phyloP scores from a whole-genome alignment of 2,329 filamentous ascomycete species.

The Ophiostoma piceae region DNA sequence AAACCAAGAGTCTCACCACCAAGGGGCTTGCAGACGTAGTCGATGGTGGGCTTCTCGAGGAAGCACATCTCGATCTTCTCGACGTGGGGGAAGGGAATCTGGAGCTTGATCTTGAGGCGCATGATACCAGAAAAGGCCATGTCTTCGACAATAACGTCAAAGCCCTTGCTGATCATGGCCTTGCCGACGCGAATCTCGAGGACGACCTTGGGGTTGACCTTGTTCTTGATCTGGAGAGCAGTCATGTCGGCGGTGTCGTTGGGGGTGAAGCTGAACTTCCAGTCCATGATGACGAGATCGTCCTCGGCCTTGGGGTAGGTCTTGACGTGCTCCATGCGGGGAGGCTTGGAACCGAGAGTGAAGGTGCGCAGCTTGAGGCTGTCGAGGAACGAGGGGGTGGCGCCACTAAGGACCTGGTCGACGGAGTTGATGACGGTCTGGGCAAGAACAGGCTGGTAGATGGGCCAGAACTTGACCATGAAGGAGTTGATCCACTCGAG shows the following conservation, averaged over 20 bases:
- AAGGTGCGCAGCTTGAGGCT: conserved; percentile 92
- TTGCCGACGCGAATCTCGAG: conserved; percentile 93
- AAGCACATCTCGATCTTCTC: conserved; percentile 95
- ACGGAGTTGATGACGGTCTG: conserved; percentile 89
- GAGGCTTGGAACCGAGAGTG: conserved; percentile 88
- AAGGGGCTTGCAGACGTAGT: conserved; percentile 96
- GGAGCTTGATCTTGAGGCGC: conserved; percentile 95
- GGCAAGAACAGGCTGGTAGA: conserved; percentile 90
- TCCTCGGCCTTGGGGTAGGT: conserved; percentile 95
- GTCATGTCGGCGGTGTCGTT: conserved; percentile 93
- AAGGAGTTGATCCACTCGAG: conserved; percentile 99
- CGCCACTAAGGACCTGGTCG: conserved; percentile 89
- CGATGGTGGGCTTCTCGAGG: conserved; percentile 78
- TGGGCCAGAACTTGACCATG: conserved; percentile 97
- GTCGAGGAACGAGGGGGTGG: conserved; percentile 87
- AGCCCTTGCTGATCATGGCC: conserved; percentile 91
- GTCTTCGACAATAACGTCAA: conserved; percentile 96
- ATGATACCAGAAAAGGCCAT: conserved; percentile 95
- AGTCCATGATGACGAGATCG: conserved; percentile 96
- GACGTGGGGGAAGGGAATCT: conserved; percentile 91
- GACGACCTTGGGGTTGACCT: conserved; percentile 94
- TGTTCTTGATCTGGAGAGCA: conserved; percentile 80
- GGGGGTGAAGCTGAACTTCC: conserved; percentile 98
- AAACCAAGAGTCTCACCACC: conserved; percentile 94
- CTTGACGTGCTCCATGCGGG: conserved; percentile 94